phyloP scores from a whole-genome alignment of 768 basidiomycete species.

The Suillus plorans region DNA sequence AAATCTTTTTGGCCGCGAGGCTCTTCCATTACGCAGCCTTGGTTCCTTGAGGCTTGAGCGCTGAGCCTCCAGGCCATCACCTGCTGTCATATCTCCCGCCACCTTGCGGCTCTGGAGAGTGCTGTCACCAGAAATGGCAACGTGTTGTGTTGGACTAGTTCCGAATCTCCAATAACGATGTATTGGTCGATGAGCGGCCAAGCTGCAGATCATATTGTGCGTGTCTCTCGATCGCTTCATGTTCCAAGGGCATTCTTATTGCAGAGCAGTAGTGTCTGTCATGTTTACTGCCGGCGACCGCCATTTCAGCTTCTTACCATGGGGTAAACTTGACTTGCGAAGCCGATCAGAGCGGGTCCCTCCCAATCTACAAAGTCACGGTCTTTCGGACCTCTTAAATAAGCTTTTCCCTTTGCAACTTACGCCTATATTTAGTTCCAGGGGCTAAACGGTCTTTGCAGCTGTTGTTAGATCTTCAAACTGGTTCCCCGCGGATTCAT shows the following conservation, averaged over 20 bases:
- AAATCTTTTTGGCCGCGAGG: background rate
- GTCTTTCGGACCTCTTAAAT: background rate
- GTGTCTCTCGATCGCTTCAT: slow-evolving; percentile 1
- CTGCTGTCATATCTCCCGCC: background rate
- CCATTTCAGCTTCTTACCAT: background rate
- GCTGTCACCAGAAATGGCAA: background rate
- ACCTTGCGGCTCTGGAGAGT: background rate
- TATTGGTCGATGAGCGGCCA: background rate
- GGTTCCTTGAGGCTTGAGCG: background rate
- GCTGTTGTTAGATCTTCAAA: background rate
- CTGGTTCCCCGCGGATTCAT: background rate
- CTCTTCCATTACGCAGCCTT: background rate
- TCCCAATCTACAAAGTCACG: background rate
- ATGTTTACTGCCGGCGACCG: background rate
- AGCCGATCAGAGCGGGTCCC: background rate
- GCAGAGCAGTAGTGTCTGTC: background rate
- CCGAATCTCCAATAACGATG: background rate
- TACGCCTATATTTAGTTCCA: background rate
- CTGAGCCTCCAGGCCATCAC: background rate
- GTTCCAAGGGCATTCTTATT: background rate
- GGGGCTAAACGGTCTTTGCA: background rate
- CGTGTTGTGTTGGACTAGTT: background rate
- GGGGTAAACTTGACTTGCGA: background rate
- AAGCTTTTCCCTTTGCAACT: background rate
- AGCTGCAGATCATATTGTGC: background rate